These are phyloP conservation scores for Croton setiger DNA, from an alignment of 441 rosid species.

Conservation along the genomic window DNA sequence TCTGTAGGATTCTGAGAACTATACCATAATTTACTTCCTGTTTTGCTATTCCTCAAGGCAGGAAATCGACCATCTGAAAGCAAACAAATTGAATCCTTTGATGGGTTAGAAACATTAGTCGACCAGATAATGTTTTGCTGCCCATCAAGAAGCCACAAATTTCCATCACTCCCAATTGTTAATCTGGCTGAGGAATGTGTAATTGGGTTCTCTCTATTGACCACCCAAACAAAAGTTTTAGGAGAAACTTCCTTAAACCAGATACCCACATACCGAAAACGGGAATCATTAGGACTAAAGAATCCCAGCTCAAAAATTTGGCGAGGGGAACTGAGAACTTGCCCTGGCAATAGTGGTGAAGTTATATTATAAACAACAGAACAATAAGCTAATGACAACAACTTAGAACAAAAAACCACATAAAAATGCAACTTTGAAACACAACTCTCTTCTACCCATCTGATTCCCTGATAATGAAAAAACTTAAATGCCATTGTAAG, in stretches of 20 bases:
- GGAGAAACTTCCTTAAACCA: slow-evolving; percentile 27
- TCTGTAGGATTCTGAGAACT: slow-evolving; percentile 13
- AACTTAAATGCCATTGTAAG: no score
- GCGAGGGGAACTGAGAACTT: slow-evolving; percentile 19
- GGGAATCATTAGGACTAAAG: slow-evolving; percentile 21
- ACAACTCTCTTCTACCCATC: no score
- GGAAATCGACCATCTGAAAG: slow-evolving; percentile 6
- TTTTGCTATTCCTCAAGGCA: not conserved
- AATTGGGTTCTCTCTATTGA: slow-evolving; percentile 21
- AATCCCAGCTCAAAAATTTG: slow-evolving; percentile 22
- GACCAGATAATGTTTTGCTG: slow-evolving; percentile 9
- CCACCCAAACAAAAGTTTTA: slow-evolving; percentile 27
- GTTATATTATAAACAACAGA: no score
- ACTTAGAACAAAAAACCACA: no score
- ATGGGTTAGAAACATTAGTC: slow-evolving; percentile 11
- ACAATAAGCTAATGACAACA: no score
- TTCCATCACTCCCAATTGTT: slow-evolving; percentile 17
- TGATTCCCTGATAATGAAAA: no score
- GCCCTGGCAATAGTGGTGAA: no score
- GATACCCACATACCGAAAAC: slow-evolving; percentile 21
- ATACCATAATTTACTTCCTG: slow-evolving; percentile 15
- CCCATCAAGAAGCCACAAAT: slow-evolving; percentile 19
- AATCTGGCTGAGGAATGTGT: slow-evolving; percentile 12
- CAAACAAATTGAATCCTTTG: slow-evolving; percentile 5
- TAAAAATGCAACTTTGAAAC: no score